Percentiles rank a stretch among this genome's conserved stretches.
phyloP scores from a whole-genome alignment of 1,139 yeast species.

The Pichiaceae sp. region DNA sequence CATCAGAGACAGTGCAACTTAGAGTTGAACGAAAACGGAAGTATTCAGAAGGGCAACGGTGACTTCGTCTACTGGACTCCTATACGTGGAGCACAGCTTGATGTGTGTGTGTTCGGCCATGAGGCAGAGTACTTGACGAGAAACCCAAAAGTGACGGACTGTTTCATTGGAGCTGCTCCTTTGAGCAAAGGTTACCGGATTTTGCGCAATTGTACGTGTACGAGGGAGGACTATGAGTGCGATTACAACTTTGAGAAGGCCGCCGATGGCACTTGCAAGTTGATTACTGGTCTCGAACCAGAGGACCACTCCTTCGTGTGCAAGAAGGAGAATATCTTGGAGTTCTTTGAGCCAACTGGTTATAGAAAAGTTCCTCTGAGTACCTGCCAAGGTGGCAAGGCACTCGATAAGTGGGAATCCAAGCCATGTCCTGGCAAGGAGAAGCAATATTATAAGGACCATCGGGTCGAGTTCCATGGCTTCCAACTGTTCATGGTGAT shows the following conservation, averaged over 20 bases:
- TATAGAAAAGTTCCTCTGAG: constrained; percentile 68
- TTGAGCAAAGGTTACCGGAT: constrained; percentile 52
- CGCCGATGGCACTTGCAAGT: constrained; percentile 76
- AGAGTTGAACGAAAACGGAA: constrained; percentile 51
- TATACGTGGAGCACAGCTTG: constrained; percentile 31
- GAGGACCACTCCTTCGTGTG: constrained; percentile 63
- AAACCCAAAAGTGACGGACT: constrained; percentile 47
- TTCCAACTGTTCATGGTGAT: constrained; percentile 44
- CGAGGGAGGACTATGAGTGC: constrained; percentile 88
- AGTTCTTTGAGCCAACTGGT: constrained; percentile 75
- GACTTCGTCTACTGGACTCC: constrained; percentile 88
- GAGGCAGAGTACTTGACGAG: constrained; percentile 72
- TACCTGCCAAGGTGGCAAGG: constrained; percentile 66
- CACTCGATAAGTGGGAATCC: constrained; percentile 58
- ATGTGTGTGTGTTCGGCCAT: constrained; percentile 83
- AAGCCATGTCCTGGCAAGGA: constrained; percentile 86
- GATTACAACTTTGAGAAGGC: constrained; percentile 74
- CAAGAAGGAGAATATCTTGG: constrained; percentile 44
- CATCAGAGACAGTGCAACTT: constrained; percentile 63
- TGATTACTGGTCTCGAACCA: constrained; percentile 65
- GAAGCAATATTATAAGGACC: constrained; percentile 48
- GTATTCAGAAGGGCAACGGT: constrained; percentile 26
- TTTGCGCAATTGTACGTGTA: constrained; percentile 68
- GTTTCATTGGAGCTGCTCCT: constrained; percentile 78
- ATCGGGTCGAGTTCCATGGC: constrained; percentile 52